A percentile compares a stretch with the other conserved stretches of the same genome.
Conservation (phyloP, 2,329 filamentous ascomycete species). For the Diaporthe sp. region DNA sequence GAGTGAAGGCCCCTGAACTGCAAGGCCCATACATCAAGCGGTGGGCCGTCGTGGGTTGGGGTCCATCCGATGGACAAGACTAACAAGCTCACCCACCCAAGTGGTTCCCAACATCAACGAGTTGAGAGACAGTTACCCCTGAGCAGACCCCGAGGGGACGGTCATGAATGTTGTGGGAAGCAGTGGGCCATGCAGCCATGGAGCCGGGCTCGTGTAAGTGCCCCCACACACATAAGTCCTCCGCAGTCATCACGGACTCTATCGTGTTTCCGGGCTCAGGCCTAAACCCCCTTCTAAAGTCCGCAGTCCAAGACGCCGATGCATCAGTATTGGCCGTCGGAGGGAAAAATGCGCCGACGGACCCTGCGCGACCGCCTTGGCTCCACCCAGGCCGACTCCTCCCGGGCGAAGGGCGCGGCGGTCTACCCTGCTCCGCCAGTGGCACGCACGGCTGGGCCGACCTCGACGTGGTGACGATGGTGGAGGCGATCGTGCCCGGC, state of each 20-base stretch:
- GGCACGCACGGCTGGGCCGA: too few relatives aligned
- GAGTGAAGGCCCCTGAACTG: not conserved
- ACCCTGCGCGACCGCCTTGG: too few relatives aligned
- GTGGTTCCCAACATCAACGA: not conserved
- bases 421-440: too few relatives aligned
- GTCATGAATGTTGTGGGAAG: not conserved
- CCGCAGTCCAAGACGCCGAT: too few relatives aligned
- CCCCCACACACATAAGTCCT: not conserved
- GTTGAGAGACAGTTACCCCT: not conserved
- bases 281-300: not conserved
- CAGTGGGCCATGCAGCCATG: not conserved
- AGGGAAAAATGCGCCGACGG: too few relatives aligned
- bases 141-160: not conserved
- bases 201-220: not conserved
- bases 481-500: too few relatives aligned
- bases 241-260: not conserved
- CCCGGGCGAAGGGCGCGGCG: too few relatives aligned
- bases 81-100: not conserved
- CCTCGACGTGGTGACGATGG: too few relatives aligned
- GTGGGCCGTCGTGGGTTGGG: not conserved
- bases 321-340: too few relatives aligned
- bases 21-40: not conserved
- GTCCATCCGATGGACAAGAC: not conserved
- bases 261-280: not conserved
- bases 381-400: too few relatives aligned